phyloP scores from a whole-genome alignment of 2,329 filamentous ascomycete genomes.

The Scortechinia acanthostroma region DNA sequence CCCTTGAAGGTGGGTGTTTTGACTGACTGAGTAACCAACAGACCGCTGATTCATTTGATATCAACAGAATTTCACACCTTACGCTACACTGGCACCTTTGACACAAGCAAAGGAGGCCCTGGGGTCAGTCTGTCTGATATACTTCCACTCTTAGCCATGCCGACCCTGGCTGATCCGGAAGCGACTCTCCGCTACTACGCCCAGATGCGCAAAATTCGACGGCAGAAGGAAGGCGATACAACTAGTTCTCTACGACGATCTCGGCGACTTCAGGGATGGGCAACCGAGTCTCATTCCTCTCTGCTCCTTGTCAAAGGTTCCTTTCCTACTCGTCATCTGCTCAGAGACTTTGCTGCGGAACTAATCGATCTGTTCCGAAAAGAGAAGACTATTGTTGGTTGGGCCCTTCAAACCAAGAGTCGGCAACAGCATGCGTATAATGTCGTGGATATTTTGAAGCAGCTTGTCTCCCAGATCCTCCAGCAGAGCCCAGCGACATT shows the following conservation, averaged over 20 bases:
- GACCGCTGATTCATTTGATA: too few relatives aligned
- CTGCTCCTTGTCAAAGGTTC: background rate
- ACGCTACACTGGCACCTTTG: background rate
- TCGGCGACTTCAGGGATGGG: background rate
- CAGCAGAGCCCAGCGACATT: background rate
- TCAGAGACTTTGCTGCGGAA: background rate
- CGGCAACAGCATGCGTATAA: background rate
- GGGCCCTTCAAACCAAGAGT: background rate
- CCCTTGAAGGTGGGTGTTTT: background rate
- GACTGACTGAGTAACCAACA: too few relatives aligned
- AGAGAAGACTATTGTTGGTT: background rate
- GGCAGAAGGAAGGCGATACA: background rate
- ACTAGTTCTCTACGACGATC: background rate
- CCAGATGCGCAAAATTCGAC: background rate
- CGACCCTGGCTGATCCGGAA: background rate
- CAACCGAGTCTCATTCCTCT: background rate
- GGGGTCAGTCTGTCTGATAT: background rate
- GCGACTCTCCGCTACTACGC: background rate
- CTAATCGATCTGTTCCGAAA: background rate
- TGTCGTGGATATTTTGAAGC: background rate
- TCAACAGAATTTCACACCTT: background rate
- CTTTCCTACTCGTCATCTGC: background rate
- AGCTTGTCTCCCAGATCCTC: background rate
- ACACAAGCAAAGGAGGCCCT: background rate
- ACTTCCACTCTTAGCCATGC: background rate